Conservation (phyloP, 805 yeast genomes). For the Saccharomycopsis fibuligera region DNA sequence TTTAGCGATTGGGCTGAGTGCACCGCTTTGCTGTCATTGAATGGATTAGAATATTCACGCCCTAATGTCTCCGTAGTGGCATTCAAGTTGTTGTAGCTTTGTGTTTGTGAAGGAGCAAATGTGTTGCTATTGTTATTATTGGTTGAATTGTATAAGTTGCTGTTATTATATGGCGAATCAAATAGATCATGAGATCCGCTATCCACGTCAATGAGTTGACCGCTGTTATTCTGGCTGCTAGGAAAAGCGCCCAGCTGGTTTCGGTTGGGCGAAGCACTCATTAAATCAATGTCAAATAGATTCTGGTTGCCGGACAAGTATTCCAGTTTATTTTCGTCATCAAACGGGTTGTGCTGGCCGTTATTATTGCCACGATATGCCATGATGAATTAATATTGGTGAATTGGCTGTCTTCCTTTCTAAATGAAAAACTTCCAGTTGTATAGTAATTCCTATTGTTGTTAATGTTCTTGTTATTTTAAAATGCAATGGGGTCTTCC, state of each 20-base stretch:
- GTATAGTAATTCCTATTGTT: too few relatives aligned
- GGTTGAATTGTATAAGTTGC: background rate
- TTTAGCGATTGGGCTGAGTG: background rate
- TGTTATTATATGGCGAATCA: background rate
- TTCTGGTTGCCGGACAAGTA: too few relatives aligned
- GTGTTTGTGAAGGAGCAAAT: too few relatives aligned
- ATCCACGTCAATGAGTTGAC: slow-evolving; percentile 12
- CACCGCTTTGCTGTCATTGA: slow-evolving; percentile 10
- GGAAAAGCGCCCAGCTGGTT: background rate
- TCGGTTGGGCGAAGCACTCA: slow-evolving; percentile 16
- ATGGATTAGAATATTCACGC: slow-evolving; percentile 10
- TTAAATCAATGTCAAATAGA: slow-evolving; percentile 19
- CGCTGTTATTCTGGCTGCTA: background rate
- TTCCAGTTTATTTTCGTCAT: too few relatives aligned
- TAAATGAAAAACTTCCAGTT: too few relatives aligned
- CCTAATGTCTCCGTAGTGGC: slow-evolving; percentile 2
- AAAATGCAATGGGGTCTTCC: too few relatives aligned
- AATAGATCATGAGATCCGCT: background rate
- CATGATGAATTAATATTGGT: too few relatives aligned
- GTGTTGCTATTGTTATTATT: background rate
- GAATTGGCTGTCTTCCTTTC: too few relatives aligned
- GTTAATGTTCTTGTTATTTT: too few relatives aligned
- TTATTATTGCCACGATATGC: too few relatives aligned
- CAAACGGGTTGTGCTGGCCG: too few relatives aligned
- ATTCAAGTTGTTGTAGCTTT: background rate